Evolutionary conservation across 257 asterid genomes (phyloP), one percentile per base, ranked within the genome.

Genomic region (Asclepias syriaca): DNA sequence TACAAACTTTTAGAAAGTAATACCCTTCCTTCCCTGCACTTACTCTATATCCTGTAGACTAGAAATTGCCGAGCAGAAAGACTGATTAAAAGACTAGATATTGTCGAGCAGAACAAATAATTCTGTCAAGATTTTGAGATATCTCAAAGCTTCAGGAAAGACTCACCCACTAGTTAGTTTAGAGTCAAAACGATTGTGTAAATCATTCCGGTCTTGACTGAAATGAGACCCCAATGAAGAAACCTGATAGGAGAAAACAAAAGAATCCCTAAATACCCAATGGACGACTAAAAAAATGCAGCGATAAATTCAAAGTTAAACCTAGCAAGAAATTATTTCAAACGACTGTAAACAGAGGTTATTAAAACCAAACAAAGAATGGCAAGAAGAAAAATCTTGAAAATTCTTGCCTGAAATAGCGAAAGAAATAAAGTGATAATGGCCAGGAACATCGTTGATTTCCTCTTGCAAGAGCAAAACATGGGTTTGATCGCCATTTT

Each of bases 141-240:
- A 49, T 29, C 21, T 21, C 13, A 16, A 48, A n/a, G 29, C 3
- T 29, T 57, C 32, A 14, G 19, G 10, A 34, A 39, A 11, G 9
- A 57, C 60, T 72, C 65, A 60, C 75, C 60, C 69, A 16, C n/a
- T 60, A 13, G 69, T 60, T 54, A 56, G 66, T 32, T 71, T 71
- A 16, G 68, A 49, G 51, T 16, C 8, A 49, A 68, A 68, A 16
- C 50, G 32, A 68, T 50, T 51, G 4, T 50, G n/a, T 49, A 29
- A 22, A 68, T 48, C 60, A 68, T 22, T 48, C 11, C 5, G 18
- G 49, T 68, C 63, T 3, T 43, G 48, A 68, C 49, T 40, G 14
- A 29, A 27, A 22, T 48, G 48, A 60, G 43, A 34, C 37, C 29
- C 75, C 13, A 37, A 3, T 3, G 75, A 6, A 51, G 75, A 14